These are phyloP conservation scores for Tubosaeta sp. DNA, from an alignment of 768 basidiomycete species.

Conservation along the genomic window DNA sequence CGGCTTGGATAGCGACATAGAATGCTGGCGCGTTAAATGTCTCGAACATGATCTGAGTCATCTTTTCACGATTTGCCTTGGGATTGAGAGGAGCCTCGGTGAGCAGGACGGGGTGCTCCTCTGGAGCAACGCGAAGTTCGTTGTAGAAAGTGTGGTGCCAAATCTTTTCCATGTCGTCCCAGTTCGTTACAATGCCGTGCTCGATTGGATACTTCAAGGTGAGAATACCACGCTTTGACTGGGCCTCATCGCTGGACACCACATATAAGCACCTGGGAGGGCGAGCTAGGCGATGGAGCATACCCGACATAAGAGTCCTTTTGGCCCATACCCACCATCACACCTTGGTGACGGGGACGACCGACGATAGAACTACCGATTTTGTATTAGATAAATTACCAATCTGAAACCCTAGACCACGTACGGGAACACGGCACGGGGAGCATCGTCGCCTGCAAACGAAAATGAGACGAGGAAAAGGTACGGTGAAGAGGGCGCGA, in stretches of 20 bases:
- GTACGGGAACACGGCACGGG: conserved; percentile 93
- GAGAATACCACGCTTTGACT: conserved; percentile 93
- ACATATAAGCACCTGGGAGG: conserved; percentile 12
- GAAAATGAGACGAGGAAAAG: conserved; percentile 3
- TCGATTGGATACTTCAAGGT: conserved; percentile 92
- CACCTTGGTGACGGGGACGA: conserved; percentile 90
- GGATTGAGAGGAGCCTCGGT: conserved; percentile 74
- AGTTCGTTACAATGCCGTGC: conserved; percentile 95
- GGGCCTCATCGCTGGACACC: conserved; percentile 71
- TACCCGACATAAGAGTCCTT: conserved; percentile 97
- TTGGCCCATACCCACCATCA: conserved; percentile 96
- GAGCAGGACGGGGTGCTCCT: conserved; percentile 69
- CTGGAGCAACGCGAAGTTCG: conserved; percentile 72
- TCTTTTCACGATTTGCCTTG: conserved; percentile 69
- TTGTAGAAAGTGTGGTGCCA: conserved; percentile 97
- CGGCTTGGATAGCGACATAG: conserved; percentile 72
- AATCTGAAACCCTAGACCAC: conserved; percentile 31
- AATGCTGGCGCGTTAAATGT: conserved; percentile 74
- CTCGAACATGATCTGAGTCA: conserved; percentile 80
- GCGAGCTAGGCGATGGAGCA: conserved; percentile 1
- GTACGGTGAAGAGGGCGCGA: neutral
- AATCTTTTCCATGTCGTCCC: conserved; percentile 99
- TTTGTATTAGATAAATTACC: conserved; percentile 9
- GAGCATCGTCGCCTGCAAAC: conserved; percentile 76
- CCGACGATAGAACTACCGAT: conserved; percentile 79